These are phyloP conservation scores for Phytopythium ostracodes DNA, from an alignment of 352 stramenopile genomes.

Conservation along the genomic window DNA sequence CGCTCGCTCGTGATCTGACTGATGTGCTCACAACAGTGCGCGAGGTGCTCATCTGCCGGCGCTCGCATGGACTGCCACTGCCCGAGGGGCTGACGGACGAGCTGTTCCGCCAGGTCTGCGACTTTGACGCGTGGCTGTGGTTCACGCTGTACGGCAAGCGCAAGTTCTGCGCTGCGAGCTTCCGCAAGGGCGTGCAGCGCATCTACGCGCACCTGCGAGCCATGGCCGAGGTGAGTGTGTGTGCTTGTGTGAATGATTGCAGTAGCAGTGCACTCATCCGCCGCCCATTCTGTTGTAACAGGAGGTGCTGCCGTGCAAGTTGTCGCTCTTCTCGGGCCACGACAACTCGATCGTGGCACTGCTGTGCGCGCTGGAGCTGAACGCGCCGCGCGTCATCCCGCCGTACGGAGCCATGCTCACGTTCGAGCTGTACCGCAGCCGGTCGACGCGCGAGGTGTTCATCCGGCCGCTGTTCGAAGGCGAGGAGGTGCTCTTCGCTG, in stretches of 20 bases:
- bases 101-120: slow-evolving; percentile 55
- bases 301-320: slow-evolving; percentile 23
- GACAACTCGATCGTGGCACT: slow-evolving; percentile 80
- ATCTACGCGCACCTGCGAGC: slow-evolving; percentile 47
- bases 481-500: slow-evolving; percentile 31
- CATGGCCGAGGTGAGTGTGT: slow-evolving; percentile 30
- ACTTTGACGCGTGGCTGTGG: slow-evolving; percentile 76
- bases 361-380: slow-evolving; percentile 55
- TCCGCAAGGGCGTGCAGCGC: slow-evolving; percentile 44
- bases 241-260: too few relatives aligned
- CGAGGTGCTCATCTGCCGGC: slow-evolving; percentile 63
- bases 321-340: slow-evolving; percentile 77
- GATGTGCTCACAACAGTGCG: slow-evolving; percentile 41
- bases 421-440: slow-evolving; percentile 63
- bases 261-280: too few relatives aligned
- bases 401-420: slow-evolving; percentile 70
- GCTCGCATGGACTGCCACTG: slow-evolving; percentile 55
- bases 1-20: not conserved
- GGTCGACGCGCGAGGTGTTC: slow-evolving; percentile 35
- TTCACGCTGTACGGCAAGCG: slow-evolving; percentile 65
- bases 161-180: slow-evolving; percentile 61
- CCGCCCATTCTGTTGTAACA: not conserved
- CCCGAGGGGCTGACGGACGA: slow-evolving; percentile 48
- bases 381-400: slow-evolving; percentile 48
- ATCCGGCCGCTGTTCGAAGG: slow-evolving; percentile 56